Base-by-base conservation (phyloP, 1,139 yeast species). In the Magnusiomyces paraingens region DNA sequence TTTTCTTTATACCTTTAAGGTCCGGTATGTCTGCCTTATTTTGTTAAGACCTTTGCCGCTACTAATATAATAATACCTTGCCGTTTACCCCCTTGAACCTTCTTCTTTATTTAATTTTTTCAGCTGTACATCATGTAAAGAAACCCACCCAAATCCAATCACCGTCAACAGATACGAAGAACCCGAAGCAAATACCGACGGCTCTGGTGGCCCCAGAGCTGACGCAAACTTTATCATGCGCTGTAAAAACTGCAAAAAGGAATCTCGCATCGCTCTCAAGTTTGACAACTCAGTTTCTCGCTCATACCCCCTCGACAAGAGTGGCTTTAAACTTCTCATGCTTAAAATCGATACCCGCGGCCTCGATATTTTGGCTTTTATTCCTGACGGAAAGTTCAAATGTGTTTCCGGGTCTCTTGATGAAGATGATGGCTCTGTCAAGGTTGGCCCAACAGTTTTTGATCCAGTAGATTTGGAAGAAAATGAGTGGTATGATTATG, bases 401-500 rank as follows among this genome's bases (percentile, higher is more conserved):
- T 87, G 91, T 56, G 87, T 88, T 2, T 71, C 69, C 8, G 82
- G 79, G 17, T 70, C 81, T 2, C n/a, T 26, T 35, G 43, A 21
- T 11, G 43, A 38, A 38, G 41, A 40, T 8, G 43, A 15, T 2
- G 43, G 21, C 11, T 18, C 18, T 17, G 43, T 40, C 12, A 12
- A 40, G 15, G 22, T 21, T 10, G 21, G 21, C 21, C 68, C 70
- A 10, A 75, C 86, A 1, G 70, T 66, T 55, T 87, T 86, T 62
- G 67, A 66, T 12, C 89, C 84, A 20, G 78, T 89, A n/a, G 89
- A 84, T 55, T 70, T 89, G 52, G 79, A 77, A 45, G 97, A 89
- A 44, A 82, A 80, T 47, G 98, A 93, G 66, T 91, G 96, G 95
- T 93, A 84, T 67, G 99, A 93, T 64, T 94, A 91, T 66, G 98